Base-by-base conservation (phyloP, 805 yeast species). In the Cephaloascus albidus region DNA sequence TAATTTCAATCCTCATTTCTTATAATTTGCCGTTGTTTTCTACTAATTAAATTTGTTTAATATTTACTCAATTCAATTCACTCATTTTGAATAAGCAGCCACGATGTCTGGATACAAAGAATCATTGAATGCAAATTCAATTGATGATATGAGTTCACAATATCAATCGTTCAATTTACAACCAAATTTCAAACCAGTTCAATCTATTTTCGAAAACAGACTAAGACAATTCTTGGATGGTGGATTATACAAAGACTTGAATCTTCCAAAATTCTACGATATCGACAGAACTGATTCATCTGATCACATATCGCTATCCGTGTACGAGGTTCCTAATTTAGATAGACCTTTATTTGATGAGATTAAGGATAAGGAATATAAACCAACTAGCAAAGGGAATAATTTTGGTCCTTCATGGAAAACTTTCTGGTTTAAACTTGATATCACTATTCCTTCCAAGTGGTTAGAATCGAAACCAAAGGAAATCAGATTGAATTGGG, bases 351-450 rank as follows among this genome's bases (percentile, higher is more conserved):
- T 31, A 6, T 31, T 31, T n/a, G 14, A 31, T 50, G 57, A 35
- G 64, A 85, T 35, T 57, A 66, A 38, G 69, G 51, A 52, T 3
- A 53, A 68, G 27, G 65, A 70, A 18, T 77, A 78, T 69, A 62
- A 69, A 47, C 62, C 66, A 18, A 81, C 85, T n/a, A 56, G 60
- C 12, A 78, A 78, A 46, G 94, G 93, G 18, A 81, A 85, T 48
- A 61, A 68, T 6, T 87, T 85, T 56, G 97, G 97, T 0, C 98
- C 98, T 3, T 83, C 94, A 12, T 90, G 98, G 98, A 81, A 90
- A 42, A 84, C 97, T 1, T 94, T 87, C 46, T 90, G 98, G 98
- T 87, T 93, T 60, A 74, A 77, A 48, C 62, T 90, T 17, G 60
- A 69, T 12, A 60, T 85, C 42, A 63, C 65, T n/a, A 64, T 90